Base-by-base conservation (phyloP, 768 basidiomycete genomes). In the Macrolepiota dolichaula region DNA sequence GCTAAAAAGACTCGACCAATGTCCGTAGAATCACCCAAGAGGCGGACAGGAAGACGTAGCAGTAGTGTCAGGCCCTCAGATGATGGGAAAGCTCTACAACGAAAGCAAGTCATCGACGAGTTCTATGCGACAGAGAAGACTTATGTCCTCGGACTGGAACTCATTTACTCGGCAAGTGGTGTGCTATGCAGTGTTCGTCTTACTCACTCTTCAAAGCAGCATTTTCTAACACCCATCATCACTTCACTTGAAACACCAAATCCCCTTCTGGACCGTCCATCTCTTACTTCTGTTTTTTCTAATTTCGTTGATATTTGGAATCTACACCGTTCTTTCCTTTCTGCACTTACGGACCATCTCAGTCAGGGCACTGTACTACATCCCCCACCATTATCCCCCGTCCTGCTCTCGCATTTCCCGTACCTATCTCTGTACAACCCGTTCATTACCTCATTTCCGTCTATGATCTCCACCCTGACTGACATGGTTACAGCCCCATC, bases 241-340 rank as follows among this genome's bases (percentile, higher is more conserved):
- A 76, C 77, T 19, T 88, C 93, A 4, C 75, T 94, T 64, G 89
- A 91, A 63, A 85, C 83, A 2, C 66, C 84, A 3, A 77, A 83
- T 25, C 87, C 91, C 2, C 72, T 94, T n/a, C 79, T 94, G 53
- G 79, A 85, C 61, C 84, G 90, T 59, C 72, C 82, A 2, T 81
- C 85, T 49, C 81, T 94, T 60, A 89, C 87, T 0, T 80, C 85
- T 12, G 77, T 94, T 37, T 95, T 95, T 72, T 89, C 89, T 63
- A 94, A 94, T 71, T 93, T 94, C 64, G 87, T 93, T 69, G 92
- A 94, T 72, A 94, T 95, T 36, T 93, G 89, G 92, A 94, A 92
- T 67, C 79, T 92, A 46, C 91, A 93, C 73, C 88, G 83, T 55
- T 83, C 88, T 1, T 88, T 93, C 73, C 85, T 86, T 61, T 76